A percentile compares a stretch with the other conserved stretches of the same genome.
Evolutionary conservation across 108 stramenopile genomes (phyloP).

Genomic region (Fistulifera solaris): DNA sequence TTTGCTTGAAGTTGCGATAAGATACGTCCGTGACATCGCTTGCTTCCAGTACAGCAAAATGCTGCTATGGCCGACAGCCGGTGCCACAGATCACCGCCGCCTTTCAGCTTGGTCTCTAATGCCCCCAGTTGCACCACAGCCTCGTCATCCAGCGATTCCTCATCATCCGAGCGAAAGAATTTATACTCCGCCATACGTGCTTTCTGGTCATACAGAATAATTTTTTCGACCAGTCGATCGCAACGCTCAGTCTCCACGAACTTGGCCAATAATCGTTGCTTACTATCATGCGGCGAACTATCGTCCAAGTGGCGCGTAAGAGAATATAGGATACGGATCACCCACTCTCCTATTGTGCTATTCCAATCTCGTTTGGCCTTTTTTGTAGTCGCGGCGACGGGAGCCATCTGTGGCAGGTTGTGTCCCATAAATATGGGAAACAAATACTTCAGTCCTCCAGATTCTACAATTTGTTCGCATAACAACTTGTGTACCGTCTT

Average conservation of each 20-base stretch:
- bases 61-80: conserved; percentile 59
- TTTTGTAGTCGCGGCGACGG: conserved; percentile 24
- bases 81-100: conserved; percentile 72
- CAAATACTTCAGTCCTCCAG: conserved; percentile 56
- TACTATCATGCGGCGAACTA: conserved; percentile 54
- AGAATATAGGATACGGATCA: conserved; percentile 51
- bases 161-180: conserved; percentile 49
- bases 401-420: conserved; percentile 47
- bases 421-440: conserved; percentile 60
- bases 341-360: conserved; percentile 33
- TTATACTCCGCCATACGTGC: conserved; percentile 64
- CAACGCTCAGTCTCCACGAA: conserved; percentile 67
- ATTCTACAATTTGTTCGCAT: conserved; percentile 49
- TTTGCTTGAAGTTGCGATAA: conserved; percentile 42
- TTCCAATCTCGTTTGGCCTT: conserved; percentile 62
- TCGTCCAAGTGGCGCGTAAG: conserved; percentile 48
- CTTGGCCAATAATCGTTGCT: conserved; percentile 53
- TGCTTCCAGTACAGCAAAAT: conserved; percentile 49
- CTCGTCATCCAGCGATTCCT: conserved; percentile 34
- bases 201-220: conserved; percentile 59
- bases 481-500: conserved; percentile 28
- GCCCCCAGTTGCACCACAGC: conserved; percentile 44
- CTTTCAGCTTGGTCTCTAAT: conserved; percentile 59
- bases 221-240: conserved; percentile 65
- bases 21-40: conserved; percentile 59